These are phyloP conservation scores for Podila epigama DNA, from an alignment of 192 early-diverging fungal species.

Conservation along the genomic window DNA sequence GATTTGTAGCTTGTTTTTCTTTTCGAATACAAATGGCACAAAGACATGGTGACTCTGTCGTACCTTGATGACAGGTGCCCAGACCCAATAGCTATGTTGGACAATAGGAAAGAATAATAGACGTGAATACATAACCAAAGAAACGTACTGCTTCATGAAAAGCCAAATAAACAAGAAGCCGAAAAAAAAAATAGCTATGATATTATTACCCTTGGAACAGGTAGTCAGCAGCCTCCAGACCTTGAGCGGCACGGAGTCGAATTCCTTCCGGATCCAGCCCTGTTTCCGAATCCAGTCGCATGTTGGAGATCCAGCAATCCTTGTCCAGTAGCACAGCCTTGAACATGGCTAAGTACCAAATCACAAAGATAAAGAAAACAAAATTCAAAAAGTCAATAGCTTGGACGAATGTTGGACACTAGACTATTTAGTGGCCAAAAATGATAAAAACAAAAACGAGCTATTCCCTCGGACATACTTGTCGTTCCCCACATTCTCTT, in stretches of 20 bases:
- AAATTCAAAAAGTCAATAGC: no score
- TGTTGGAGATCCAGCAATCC: slow-evolving; percentile 84
- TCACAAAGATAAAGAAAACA: no score
- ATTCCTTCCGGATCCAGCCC: slow-evolving; percentile 87
- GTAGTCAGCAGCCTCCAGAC: slow-evolving; percentile 90
- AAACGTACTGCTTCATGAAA: not conserved
- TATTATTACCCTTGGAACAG: slow-evolving; percentile 76
- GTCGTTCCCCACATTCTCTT: slow-evolving; percentile 87
- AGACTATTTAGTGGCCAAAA: no score
- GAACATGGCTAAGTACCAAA: slow-evolving; percentile 68
- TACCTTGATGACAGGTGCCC: slow-evolving; percentile 63
- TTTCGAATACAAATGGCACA: no score
- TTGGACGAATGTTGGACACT: no score
- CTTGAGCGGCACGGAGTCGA: slow-evolving; percentile 84
- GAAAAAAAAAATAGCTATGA: not conserved
- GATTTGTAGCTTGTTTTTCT: not conserved
- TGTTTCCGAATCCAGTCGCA: slow-evolving; percentile 81
- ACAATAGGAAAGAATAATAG: no score
- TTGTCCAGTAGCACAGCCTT: slow-evolving; percentile 86
- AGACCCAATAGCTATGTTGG: slow-evolving; percentile 79
- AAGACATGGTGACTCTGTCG: not conserved
- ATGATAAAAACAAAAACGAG: not conserved
- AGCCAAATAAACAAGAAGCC: not conserved
- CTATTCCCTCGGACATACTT: slow-evolving; percentile 48
- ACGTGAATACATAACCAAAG: no score